Percentiles rank a stretch among this genome's conserved stretches.
phyloP scores from a whole-genome alignment of 441 rosid species.

The Aquilaria agallochum region DNA sequence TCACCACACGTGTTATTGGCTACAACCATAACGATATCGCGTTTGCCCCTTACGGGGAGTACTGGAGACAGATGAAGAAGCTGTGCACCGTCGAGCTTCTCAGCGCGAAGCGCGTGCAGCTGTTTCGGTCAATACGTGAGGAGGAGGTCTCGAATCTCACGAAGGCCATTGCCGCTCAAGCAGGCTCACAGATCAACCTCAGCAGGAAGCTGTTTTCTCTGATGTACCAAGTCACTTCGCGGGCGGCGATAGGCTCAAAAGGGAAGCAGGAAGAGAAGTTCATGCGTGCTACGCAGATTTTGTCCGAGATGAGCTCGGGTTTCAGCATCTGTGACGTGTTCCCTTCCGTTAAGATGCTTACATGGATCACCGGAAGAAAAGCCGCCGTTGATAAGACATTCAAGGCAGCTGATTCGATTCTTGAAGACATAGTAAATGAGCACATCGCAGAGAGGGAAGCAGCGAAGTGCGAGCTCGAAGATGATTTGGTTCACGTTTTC shows the following conservation, averaged over 20 bases:
- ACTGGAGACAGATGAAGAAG: not conserved
- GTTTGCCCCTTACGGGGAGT: not conserved
- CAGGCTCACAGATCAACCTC: not conserved
- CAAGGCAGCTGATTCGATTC: slow-evolving; percentile 14
- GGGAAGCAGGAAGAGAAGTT: not conserved
- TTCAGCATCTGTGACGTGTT: not conserved
- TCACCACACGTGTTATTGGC: not conserved
- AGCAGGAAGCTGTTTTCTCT: not conserved
- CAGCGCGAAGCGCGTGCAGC: not conserved
- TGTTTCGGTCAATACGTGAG: not conserved
- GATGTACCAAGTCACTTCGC: slow-evolving; percentile 11
- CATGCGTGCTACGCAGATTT: not conserved
- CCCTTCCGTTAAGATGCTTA: slow-evolving; percentile 21
- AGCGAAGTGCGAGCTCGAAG: not conserved
- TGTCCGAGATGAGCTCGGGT: slow-evolving; percentile 5
- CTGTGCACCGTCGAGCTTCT: not conserved
- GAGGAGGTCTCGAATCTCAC: not conserved
- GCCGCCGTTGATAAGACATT: slow-evolving; percentile 3
- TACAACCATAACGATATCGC: not conserved
- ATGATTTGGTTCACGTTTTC: slow-evolving; percentile 1
- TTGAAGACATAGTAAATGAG: slow-evolving; percentile 20
- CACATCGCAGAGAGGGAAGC: slow-evolving; percentile 9
- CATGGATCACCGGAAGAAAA: slow-evolving; percentile 16
- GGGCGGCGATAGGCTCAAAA: not conserved
- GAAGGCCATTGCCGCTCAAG: not conserved